phyloP scores from a whole-genome alignment of 1,139 yeast genomes.

The Sugiyamaella xylanicola region DNA sequence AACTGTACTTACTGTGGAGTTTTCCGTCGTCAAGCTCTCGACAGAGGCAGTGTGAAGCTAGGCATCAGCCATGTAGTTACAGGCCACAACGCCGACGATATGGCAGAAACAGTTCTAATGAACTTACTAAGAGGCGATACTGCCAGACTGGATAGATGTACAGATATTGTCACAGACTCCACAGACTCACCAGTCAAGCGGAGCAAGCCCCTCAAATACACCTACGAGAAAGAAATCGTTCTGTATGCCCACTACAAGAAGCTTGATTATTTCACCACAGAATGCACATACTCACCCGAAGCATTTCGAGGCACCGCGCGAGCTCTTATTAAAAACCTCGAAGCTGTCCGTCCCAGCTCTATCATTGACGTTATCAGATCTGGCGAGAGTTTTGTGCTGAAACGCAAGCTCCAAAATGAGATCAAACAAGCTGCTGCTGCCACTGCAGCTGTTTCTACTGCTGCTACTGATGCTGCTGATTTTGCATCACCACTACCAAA shows the following conservation, averaged over 20 bases:
- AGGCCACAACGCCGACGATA: conserved; percentile 98
- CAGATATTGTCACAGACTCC: conserved; percentile 77
- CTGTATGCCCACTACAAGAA: conserved; percentile 95
- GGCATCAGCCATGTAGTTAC: conserved; percentile 91
- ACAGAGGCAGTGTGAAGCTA: conserved; percentile 90
- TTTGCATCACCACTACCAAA: conserved; percentile 5
- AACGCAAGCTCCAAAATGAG: conserved; percentile 51
- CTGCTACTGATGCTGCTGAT: conserved; percentile 19
- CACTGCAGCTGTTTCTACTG: conserved; percentile 5
- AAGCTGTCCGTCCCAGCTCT: conserved; percentile 87
- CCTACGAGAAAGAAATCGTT: conserved; percentile 96
- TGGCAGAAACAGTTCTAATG: conserved; percentile 98
- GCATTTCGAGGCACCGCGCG: conserved; percentile 98
- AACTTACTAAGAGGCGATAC: conserved; percentile 94
- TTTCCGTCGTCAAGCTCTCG: conserved; percentile 91
- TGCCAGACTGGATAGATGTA: conserved; percentile 88
- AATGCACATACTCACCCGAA: conserved; percentile 97
- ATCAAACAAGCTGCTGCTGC: conserved; percentile 29
- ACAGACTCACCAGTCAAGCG: conserved; percentile 64
- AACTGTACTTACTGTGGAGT: conserved; percentile 99
- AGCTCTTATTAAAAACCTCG: conserved; percentile 84
- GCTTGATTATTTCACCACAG: conserved; percentile 94
- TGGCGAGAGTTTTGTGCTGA: conserved; percentile 81
- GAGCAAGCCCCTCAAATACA: conserved; percentile 92
- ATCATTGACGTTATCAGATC: conserved; percentile 92